phyloP scores from a whole-genome alignment of 352 stramenopile species.

The Phytophthora parvispora region DNA sequence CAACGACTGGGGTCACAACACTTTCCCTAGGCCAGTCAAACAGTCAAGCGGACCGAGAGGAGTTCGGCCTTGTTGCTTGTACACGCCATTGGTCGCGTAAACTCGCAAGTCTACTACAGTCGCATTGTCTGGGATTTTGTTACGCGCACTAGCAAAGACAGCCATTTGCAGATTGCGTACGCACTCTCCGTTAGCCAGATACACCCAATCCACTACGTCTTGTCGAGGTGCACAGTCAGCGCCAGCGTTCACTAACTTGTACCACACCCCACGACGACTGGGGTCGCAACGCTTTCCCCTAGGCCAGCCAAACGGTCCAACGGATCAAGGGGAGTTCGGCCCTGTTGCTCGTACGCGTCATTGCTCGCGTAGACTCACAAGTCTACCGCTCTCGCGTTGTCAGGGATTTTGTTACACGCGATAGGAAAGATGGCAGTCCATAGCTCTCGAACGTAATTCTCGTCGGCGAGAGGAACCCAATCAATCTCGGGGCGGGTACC shows the following conservation, averaged over 20 bases:
- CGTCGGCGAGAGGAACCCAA: not conserved
- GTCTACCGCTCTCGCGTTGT: not conserved
- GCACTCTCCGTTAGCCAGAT: too few relatives aligned
- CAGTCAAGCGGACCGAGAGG: too few relatives aligned
- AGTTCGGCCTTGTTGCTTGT: too few relatives aligned
- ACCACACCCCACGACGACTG: not conserved
- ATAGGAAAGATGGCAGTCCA: not conserved
- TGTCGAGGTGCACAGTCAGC: not conserved
- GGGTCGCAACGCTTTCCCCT: not conserved
- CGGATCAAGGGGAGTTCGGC: not conserved
- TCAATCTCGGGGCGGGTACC: not conserved
- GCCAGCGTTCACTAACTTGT: not conserved
- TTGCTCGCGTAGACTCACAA: not conserved
- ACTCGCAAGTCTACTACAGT: too few relatives aligned
- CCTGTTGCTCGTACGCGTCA: not conserved
- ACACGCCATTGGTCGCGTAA: too few relatives aligned
- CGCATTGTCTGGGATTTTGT: too few relatives aligned
- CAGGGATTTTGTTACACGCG: too few relatives aligned
- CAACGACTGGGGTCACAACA: too few relatives aligned
- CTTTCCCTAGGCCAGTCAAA: too few relatives aligned
- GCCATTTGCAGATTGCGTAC: too few relatives aligned
- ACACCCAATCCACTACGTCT: not conserved
- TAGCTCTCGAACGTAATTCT: not conserved
- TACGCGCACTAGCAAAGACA: too few relatives aligned
- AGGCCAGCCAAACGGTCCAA: not conserved